Evolutionary conservation across 1,284 basidiomycete species (phyloP), one percentile per base, ranked within the genome.

Genomic region (Quambalaria eucalypti): DNA sequence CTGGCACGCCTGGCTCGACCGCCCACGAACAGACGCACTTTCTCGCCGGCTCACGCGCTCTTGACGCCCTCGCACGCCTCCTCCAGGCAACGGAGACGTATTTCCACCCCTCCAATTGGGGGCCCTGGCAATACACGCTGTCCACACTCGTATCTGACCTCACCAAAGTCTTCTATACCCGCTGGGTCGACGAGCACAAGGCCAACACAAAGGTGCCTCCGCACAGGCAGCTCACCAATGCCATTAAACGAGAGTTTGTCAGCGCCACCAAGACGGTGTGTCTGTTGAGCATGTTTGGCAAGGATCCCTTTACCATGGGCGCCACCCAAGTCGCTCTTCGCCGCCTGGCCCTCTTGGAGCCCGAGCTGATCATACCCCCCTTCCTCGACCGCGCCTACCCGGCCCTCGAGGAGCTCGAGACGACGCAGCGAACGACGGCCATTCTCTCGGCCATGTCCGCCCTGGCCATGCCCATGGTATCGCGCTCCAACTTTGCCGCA

Each of bases 221-320:
- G 81, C 75, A 76, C 23, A 80, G 85, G 69, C 84, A 91, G 9
- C 78, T 99, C 44, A 97, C 92, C 0, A 82, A 84, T 4, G 79
- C 80, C 23, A 93, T 98, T 68, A 85, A 87, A 56, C 83, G 83
- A 52, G 84, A 85, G 26, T 91, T 98, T 69, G 89, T 96, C 23
- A 79, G 80, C 25, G 85, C 83, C 40, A 81, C 97, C 40, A 83
- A 88, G 39, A 93, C 90, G 0, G 88, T 93, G 8, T 87, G 89
- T 1, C 79, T 99, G 31, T 82, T 97, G 12, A 85, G 89, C 23
- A 95, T 99, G 86, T 99, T 98, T 78, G 86, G 90, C 50, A 96
- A 97, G 77, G 80, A 81, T 51, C 73, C 78, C 49, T 67, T 79
- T 30, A 78, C 80, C 16, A 78, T 80, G 19, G 74, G 77, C 2